phyloP scores from a whole-genome alignment of 441 rosid genomes.

The Aleurites moluccanus region DNA sequence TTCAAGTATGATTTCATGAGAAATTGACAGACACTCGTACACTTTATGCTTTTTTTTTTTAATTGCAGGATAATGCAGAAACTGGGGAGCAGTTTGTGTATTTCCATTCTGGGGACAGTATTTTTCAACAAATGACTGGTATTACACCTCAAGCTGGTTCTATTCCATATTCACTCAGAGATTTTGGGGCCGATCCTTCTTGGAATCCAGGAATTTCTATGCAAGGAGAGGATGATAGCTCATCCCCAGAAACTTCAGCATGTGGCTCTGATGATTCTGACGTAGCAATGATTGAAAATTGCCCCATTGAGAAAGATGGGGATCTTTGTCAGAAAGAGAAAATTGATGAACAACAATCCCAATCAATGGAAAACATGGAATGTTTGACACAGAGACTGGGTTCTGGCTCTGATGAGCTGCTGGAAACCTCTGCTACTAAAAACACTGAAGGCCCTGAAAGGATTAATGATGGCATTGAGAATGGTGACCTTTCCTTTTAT shows the following conservation, averaged over 20 bases:
- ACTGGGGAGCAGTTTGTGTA: conserved; percentile 48
- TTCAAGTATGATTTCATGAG: not conserved
- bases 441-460: conserved; percentile 32
- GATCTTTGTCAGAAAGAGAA: conserved; percentile 27
- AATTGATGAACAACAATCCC: conserved; percentile 28
- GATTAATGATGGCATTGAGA: conserved; percentile 23
- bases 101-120: conserved; percentile 53
- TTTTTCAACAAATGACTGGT: conserved; percentile 45
- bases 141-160: conserved; percentile 37
- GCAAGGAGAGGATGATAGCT: conserved; percentile 41
- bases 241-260: conserved; percentile 45
- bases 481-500: conserved; percentile 24
- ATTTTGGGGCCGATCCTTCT: conserved; percentile 40
- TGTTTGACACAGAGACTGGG: conserved; percentile 31
- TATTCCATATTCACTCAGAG: conserved; percentile 34
- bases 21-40: conserved; percentile 9
- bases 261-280: conserved; percentile 59
- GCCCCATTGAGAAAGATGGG: conserved; percentile 24
- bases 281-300: conserved; percentile 52
- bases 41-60: conserved; percentile 6
- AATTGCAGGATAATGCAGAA: conserved; percentile 54
- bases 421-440: conserved; percentile 25
- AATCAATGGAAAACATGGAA: conserved; percentile 30
- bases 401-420: conserved; percentile 31
- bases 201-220: conserved; percentile 55